phyloP scores from a whole-genome alignment of 140 eudicot genomes.

The Anethum foeniculum region DNA sequence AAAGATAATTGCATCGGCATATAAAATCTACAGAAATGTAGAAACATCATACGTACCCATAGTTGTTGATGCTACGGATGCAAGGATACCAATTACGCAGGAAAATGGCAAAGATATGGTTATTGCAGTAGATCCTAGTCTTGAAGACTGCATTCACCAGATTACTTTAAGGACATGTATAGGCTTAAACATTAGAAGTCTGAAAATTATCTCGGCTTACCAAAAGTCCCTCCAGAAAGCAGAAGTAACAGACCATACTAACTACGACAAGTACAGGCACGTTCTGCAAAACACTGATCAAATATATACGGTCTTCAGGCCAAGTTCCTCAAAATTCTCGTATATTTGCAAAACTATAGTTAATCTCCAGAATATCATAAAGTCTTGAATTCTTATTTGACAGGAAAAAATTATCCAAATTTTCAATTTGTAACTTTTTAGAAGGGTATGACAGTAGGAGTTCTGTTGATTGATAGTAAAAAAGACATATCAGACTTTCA shows the following conservation, averaged over 20 bases:
- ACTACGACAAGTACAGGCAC: conserved; percentile 89
- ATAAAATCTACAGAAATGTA: not conserved
- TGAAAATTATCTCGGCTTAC: conserved; percentile 34
- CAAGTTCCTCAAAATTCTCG: not conserved
- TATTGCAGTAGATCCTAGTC: conserved; percentile 82
- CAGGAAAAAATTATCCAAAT: not conserved
- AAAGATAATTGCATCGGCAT: not conserved
- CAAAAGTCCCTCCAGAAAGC: conserved; percentile 95
- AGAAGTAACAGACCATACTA: conserved; percentile 96
- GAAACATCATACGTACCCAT: conserved; percentile 53
- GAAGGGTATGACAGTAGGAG: not conserved
- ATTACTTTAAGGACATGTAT: conserved; percentile 2
- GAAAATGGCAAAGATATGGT: conserved; percentile 97
- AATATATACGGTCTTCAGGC: not conserved
- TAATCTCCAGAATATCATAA: not conserved
- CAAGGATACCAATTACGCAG: conserved; percentile 92
- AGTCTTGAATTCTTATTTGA: not conserved
- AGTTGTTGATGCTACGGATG: conserved; percentile 94
- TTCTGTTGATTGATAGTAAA: not conserved
- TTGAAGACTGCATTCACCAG: conserved; percentile 42
- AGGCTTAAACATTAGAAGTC: conserved; percentile 2
- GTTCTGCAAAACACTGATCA: conserved; percentile 85
- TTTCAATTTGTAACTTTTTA: not conserved
- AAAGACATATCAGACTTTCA: not conserved
- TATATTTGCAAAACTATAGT: not conserved